Conservation (phyloP, 2,329 filamentous ascomycete genomes). For the Aspergillus niger region DNA sequence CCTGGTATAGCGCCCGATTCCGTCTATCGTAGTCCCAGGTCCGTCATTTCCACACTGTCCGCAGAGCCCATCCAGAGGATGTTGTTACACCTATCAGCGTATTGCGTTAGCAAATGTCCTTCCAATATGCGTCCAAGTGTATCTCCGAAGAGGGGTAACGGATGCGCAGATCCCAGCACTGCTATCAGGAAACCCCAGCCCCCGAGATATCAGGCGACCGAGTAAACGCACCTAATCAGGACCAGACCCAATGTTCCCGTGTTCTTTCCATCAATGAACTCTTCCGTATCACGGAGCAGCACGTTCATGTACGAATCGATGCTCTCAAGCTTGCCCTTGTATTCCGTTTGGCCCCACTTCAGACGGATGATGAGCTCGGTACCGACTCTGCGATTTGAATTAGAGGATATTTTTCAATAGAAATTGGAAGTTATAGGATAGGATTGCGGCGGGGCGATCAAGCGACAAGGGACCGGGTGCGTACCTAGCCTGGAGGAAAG, state of each 20-base stretch:
- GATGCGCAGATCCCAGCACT: not conserved
- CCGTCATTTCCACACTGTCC: slow-evolving; percentile 53
- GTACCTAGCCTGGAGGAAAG: slow-evolving; percentile 90
- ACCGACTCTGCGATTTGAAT: slow-evolving; percentile 65
- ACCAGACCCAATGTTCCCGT: slow-evolving; percentile 86
- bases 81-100: slow-evolving; percentile 77
- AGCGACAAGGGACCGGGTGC: slow-evolving; percentile 38
- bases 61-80: slow-evolving; percentile 83
- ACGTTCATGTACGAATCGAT: slow-evolving; percentile 99
- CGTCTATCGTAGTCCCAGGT: slow-evolving; percentile 39
- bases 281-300: slow-evolving; percentile 85
- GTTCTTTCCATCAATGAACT: slow-evolving; percentile 85
- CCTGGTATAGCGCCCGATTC: slow-evolving; percentile 6
- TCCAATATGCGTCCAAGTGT: too few relatives aligned
- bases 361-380: slow-evolving; percentile 87
- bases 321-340: slow-evolving; percentile 88
- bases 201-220: too few relatives aligned
- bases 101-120: not conserved
- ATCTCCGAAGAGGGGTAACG: not conserved
- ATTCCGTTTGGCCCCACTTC: slow-evolving; percentile 98
- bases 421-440: not conserved
- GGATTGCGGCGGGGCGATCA: not conserved
- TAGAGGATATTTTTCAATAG: not conserved
- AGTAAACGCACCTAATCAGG: slow-evolving; percentile 71
- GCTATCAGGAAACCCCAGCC: not conserved